phyloP scores from a whole-genome alignment of 2,329 filamentous ascomycete genomes.

The Cercospora sp. region DNA sequence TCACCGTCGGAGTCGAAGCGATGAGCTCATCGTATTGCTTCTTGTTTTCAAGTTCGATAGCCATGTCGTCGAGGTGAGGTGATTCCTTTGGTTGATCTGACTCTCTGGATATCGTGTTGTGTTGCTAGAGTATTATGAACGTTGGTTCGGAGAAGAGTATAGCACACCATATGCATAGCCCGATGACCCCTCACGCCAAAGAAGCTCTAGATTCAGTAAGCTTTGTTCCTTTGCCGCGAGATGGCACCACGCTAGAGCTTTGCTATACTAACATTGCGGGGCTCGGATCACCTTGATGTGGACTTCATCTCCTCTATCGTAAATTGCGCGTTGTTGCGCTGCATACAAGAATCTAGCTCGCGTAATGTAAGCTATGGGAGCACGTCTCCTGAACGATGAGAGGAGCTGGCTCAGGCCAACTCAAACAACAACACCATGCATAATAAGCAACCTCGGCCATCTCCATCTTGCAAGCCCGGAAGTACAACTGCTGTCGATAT shows the following conservation, averaged over 20 bases:
- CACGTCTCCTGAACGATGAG: slow-evolving; percentile 13
- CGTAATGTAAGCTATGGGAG: slow-evolving; percentile 11
- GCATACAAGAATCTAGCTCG: background rate
- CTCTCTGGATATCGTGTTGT: background rate
- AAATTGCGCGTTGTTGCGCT: background rate
- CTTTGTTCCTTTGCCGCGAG: slow-evolving; percentile 2
- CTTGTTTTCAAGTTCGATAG: slow-evolving; percentile 4
- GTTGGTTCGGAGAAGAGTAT: background rate
- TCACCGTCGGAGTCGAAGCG: background rate
- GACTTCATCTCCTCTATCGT: background rate
- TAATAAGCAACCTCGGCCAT: background rate
- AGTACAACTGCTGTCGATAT: background rate
- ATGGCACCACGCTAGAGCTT: background rate
- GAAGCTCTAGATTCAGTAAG: slow-evolving; percentile 2
- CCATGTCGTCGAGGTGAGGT: background rate
- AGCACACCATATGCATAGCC: background rate
- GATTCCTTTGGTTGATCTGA: background rate
- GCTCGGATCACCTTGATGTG: background rate
- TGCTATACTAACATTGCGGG: background rate
- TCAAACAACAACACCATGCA: slow-evolving; percentile 9
- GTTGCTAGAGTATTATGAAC: background rate
- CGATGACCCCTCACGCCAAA: background rate
- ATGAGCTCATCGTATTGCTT: slow-evolving; percentile 12
- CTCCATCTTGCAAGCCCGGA: background rate
- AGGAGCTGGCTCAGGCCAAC: background rate